Conservation (phyloP, 306 rosid genomes). For the Prunus persica region Prunus_persica_NCBIv2 NC_034012.1:3620001-3620500, state of each 20-base stretch:
- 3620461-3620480: not conserved
- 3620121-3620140: slow-evolving; percentile 24
- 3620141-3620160: slow-evolving; percentile 2
- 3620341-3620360: not conserved
- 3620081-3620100: slow-evolving; percentile 35
- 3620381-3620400: slow-evolving; percentile 3
- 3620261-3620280: slow-evolving; percentile 24
- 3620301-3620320: not conserved
- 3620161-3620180: slow-evolving; percentile 5
- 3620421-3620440: slow-evolving; percentile 8
- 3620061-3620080: slow-evolving; percentile 50
- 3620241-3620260: slow-evolving; percentile 22
- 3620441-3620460: not conserved
- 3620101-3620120: slow-evolving; percentile 36
- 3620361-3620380: not conserved
- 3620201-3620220: not conserved
- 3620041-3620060: not conserved
- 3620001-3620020: slow-evolving; percentile 41
- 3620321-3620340: not conserved
- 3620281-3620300: not conserved
- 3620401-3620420: not conserved
- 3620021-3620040: not conserved
- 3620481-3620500: too few species aligned
- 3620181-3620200: slow-evolving; percentile 7
- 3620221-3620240: not conserved